phyloP scores from a whole-genome alignment of 2,329 filamentous ascomycete genomes.

The Sclerotinia glacialis region DNA sequence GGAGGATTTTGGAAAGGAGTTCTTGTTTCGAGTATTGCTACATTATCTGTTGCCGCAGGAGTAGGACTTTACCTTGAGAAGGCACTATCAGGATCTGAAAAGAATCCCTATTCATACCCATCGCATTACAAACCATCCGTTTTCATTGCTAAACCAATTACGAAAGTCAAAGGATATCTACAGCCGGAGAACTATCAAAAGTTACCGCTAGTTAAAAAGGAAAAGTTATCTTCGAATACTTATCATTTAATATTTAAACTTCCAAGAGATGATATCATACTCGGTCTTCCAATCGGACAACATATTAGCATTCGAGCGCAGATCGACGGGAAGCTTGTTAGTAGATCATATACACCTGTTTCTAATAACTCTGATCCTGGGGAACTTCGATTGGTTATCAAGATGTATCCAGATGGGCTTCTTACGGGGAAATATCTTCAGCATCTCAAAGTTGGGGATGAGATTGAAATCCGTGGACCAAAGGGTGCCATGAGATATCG shows the following conservation, averaged over 20 bases:
- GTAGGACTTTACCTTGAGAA: slow-evolving; percentile 23
- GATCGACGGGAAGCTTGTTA: slow-evolving; percentile 39
- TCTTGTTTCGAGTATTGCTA: slow-evolving; percentile 21
- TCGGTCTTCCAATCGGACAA: slow-evolving; percentile 45
- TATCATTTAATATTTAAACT: slow-evolving; percentile 38
- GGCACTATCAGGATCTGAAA: slow-evolving; percentile 2
- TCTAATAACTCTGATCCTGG: slow-evolving; percentile 52
- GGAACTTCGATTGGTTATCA: slow-evolving; percentile 50
- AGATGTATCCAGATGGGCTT: slow-evolving; percentile 50
- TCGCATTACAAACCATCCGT: slow-evolving; percentile 23
- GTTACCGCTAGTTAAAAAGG: slow-evolving; percentile 27
- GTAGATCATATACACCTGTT: slow-evolving; percentile 45
- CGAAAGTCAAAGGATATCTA: slow-evolving; percentile 21
- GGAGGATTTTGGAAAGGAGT: slow-evolving; percentile 30
- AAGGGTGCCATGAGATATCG: slow-evolving; percentile 56
- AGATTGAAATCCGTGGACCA: slow-evolving; percentile 53
- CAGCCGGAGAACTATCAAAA: slow-evolving; percentile 29
- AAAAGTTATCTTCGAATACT: slow-evolving; percentile 27
- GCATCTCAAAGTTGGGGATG: slow-evolving; percentile 48
- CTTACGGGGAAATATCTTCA: slow-evolving; percentile 51
- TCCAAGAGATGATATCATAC: slow-evolving; percentile 36
- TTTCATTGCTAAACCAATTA: slow-evolving; percentile 22
- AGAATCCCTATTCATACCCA: slow-evolving; percentile 24
- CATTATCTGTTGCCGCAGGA: slow-evolving; percentile 9
- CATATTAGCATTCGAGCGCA: slow-evolving; percentile 42